Evolutionary conservation across 192 early-diverging fungal genomes (phyloP).

Genomic region (Dimargaris cristalligena): DNA sequence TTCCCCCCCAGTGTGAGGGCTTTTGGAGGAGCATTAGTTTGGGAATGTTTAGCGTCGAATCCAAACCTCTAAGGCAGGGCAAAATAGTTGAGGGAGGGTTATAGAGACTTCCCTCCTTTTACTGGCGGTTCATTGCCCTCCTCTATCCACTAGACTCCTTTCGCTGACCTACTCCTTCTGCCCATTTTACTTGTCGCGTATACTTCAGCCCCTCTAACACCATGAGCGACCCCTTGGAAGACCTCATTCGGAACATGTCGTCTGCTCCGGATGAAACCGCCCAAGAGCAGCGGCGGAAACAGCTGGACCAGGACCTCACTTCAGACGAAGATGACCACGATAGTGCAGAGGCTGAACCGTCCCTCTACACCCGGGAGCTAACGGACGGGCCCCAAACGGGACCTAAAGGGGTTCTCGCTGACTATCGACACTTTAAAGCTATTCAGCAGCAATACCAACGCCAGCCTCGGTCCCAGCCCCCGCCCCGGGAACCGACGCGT

Average conservation of each 20-base stretch:
- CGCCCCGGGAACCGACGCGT: neutral
- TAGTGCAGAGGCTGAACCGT: neutral
- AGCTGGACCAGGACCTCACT: neutral
- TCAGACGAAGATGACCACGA: neutral
- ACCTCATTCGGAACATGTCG: neutral
- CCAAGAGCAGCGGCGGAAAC: neutral
- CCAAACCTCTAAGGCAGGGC: neutral
- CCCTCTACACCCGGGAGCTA: neutral
- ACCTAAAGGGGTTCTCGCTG: constrained; percentile 4
- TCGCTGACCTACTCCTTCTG: neutral
- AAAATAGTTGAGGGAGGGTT: neutral
- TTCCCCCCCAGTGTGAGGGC: too few relatives aligned
- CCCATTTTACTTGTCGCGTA: neutral
- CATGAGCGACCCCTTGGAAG: constrained; percentile 3
- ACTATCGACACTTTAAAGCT: neutral
- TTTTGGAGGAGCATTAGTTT: too few relatives aligned
- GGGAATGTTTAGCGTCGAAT: neutral
- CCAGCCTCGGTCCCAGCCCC: neutral
- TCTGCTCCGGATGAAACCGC: constrained; percentile 1
- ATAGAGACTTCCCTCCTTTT: neutral
- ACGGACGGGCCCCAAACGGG: constrained; percentile 5
- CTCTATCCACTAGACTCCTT: neutral
- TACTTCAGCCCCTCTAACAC: neutral
- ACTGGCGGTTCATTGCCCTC: neutral
- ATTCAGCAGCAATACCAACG: neutral